Evolutionary conservation across 2,329 filamentous ascomycete species (phyloP).

Genomic region (Fusarium xylarioides): DNA sequence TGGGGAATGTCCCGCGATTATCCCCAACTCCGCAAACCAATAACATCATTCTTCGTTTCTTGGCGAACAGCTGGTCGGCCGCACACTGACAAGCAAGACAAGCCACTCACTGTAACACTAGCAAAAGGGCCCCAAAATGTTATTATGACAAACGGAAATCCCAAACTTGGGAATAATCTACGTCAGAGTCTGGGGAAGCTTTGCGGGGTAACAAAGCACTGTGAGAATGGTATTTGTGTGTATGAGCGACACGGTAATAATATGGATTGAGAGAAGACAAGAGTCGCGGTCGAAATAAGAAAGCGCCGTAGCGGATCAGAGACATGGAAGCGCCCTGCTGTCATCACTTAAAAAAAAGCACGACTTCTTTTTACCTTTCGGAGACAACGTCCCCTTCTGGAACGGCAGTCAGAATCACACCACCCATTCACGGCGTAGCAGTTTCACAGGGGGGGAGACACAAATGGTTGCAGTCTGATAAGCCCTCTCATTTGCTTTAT

Average conservation of each 20-base stretch:
- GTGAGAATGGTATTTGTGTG: accelerated
- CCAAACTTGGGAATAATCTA: not conserved
- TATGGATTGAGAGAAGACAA: not conserved
- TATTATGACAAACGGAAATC: constrained; percentile 18
- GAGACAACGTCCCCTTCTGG: constrained; percentile 19
- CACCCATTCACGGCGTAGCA: constrained; percentile 5
- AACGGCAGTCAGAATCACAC: constrained; percentile 17
- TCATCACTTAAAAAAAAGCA: constrained; percentile 23
- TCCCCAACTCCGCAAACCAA: constrained; percentile 17
- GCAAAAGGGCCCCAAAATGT: not conserved
- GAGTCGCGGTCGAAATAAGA: constrained; percentile 13
- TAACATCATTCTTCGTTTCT: not conserved
- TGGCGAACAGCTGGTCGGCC: constrained; percentile 1
- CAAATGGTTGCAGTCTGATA: constrained; percentile 18
- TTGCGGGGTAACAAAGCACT: constrained; percentile 20
- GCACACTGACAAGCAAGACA: not conserved
- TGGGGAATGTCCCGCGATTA: constrained; percentile 15
- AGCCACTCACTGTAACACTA: constrained; percentile 1
- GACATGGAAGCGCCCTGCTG: constrained; percentile 13
- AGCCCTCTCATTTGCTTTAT: constrained; percentile 7
- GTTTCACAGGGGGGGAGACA: not conserved
- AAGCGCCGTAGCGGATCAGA: not conserved
- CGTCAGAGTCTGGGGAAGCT: constrained; percentile 16
- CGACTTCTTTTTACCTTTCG: not conserved
- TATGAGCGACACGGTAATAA: not conserved